Base-by-base conservation (phyloP, 2,329 filamentous ascomycete genomes). In the Simplicillium aogashimaense region DNA sequence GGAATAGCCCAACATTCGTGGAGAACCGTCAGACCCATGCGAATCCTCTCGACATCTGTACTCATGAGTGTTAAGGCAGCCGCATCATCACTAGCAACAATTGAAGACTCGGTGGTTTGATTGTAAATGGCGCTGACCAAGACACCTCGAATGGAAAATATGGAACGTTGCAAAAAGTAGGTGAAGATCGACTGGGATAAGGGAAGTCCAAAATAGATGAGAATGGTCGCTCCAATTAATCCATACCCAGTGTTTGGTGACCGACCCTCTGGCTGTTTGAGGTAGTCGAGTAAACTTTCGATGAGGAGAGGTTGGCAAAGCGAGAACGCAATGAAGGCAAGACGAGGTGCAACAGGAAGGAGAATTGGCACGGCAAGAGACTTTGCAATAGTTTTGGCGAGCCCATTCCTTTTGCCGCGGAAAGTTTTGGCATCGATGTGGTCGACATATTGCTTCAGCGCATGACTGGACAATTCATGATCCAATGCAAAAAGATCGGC, bases 221-320 rank as follows among this genome's bases (percentile, higher is more conserved):
- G 38, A 2, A 51, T 15, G 14, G 52, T 50, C 6, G 56, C 57
- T 4, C 56, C 59, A 17, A 61, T 60, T 13, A 61, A 43, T 0
- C 59, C 59, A 32, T 60, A 61, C 1, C 57, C 53, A 3, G 11
- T 15, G 12, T 40, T 51, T 45, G 45, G 44, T 5, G 50, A 39
- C 13, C 52, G 35, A 4, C 51, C 44, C 25, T 50, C 37, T 17
- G 54, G 44, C 25, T 51, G 20, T 12, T 55, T 44, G 4, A 65
- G 47, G 17, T 61, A 55, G 4, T 44, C 35, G 1, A 65, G 47
- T 0, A 63, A 45, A 3, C 48, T 48, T 16, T 61, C 44, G n/a
- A 65, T 60, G 25, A 66, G 51, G 20, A 65, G 59, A 0, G 62
- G 59, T 33, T 61, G 60, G 34, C 59, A 61, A 14, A 63, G 61